Evolutionary conservation across 805 yeast genomes (phyloP).

Genomic region (Danielozyma ontarioensis): DNA sequence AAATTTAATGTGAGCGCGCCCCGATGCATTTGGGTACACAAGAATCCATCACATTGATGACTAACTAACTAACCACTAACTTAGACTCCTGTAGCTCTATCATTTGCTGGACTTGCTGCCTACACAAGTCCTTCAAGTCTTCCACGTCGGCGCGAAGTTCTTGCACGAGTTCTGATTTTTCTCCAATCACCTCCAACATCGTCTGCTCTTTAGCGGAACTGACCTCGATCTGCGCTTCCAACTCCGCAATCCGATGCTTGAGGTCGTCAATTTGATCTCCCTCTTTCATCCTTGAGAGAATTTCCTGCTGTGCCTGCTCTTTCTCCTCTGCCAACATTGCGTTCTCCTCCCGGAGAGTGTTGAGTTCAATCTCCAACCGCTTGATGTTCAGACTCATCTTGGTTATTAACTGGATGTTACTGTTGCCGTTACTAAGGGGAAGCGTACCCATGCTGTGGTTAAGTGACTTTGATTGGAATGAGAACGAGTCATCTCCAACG

Average conservation of each 20-base stretch:
- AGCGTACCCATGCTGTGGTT: conserved; percentile 6
- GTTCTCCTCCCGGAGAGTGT: conserved; percentile 60
- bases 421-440: conserved; percentile 12
- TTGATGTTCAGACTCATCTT: conserved; percentile 75
- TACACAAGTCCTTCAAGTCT: conserved; percentile 81
- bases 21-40: too few relatives aligned
- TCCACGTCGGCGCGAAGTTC: conserved; percentile 85
- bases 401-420: conserved; percentile 58
- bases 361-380: conserved; percentile 72
- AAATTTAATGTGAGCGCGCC: too few relatives aligned
- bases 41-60: too few relatives aligned
- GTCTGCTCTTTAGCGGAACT: conserved; percentile 42
- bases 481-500: conserved; percentile 5
- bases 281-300: conserved; percentile 38
- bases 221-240: conserved; percentile 27
- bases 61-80: too few relatives aligned
- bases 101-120: conserved; percentile 83
- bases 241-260: conserved; percentile 19
- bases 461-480: not conserved
- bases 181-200: conserved; percentile 72
- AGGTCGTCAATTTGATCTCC: conserved; percentile 25
- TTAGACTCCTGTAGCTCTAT: conserved; percentile 57
- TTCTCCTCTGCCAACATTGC: conserved; percentile 50
- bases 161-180: conserved; percentile 77
- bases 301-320: conserved; percentile 62